Evolutionary conservation across 495 filamentous ascomycete genomes (phyloP).

Genomic region (Xanthoparmelia taractica): DNA sequence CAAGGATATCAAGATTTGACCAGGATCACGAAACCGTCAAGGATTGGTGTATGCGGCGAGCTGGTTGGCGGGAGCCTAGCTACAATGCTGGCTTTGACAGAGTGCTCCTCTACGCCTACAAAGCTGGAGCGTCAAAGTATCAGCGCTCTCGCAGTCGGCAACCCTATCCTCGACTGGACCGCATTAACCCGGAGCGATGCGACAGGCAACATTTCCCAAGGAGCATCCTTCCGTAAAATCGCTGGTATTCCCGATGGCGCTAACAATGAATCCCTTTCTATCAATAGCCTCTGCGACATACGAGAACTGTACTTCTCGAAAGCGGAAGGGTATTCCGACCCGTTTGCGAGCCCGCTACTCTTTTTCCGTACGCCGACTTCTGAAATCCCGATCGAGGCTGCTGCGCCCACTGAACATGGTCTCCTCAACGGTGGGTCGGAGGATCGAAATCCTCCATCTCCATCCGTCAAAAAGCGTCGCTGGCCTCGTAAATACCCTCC

Average conservation of each 20-base stretch:
- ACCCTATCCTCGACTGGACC: slow-evolving; percentile 39
- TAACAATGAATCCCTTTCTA: slow-evolving; percentile 3
- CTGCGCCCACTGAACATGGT: not conserved
- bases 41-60: slow-evolving; percentile 44
- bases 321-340: slow-evolving; percentile 47
- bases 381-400: slow-evolving; percentile 30
- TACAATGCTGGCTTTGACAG: slow-evolving; percentile 52
- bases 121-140: slow-evolving; percentile 24
- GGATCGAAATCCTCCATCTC: not conserved
- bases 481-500: slow-evolving; percentile 23
- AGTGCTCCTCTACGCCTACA: slow-evolving; percentile 35
- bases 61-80: slow-evolving; percentile 51
- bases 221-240: not conserved
- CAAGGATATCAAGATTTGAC: not conserved
- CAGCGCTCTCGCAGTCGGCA: slow-evolving; percentile 34
- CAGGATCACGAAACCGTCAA: slow-evolving; percentile 19
- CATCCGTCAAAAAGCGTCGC: slow-evolving; percentile 10
- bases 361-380: slow-evolving; percentile 47
- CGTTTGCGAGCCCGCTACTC: slow-evolving; percentile 52
- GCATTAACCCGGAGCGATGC: slow-evolving; percentile 2
- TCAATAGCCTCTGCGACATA: slow-evolving; percentile 8
- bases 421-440: not conserved
- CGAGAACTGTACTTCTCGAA: slow-evolving; percentile 39
- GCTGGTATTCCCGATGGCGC: not conserved
- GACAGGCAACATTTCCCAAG: not conserved